Conservation (phyloP, 164 flowering plant genomes). For the Kalanchoe fedtschenkoi region DNA sequence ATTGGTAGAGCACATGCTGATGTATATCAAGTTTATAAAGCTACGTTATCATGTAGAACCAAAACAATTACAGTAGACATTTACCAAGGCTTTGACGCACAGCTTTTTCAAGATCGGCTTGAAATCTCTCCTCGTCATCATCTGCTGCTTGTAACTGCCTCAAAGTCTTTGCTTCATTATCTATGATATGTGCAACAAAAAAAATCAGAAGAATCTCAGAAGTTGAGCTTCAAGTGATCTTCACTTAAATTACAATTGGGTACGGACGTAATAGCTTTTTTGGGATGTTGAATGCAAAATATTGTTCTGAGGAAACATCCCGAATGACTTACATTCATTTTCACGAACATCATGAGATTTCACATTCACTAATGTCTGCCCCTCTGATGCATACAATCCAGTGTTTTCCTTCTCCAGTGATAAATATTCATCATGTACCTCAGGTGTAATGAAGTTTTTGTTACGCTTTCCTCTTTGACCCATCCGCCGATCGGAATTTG, state of each 20-base stretch:
- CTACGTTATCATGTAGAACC: not conserved
- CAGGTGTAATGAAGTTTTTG: conserved; percentile 34
- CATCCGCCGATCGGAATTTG: conserved; percentile 25
- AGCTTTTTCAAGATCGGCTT: conserved; percentile 85
- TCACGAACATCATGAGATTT: conserved; percentile 15
- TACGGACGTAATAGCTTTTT: not conserved
- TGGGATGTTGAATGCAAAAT: not conserved
- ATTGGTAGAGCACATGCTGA: not conserved
- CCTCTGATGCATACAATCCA: conserved; percentile 19
- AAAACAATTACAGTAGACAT: not conserved
- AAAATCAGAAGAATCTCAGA: not conserved
- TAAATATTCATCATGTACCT: conserved; percentile 24
- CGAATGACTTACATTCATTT: conserved; percentile 26
- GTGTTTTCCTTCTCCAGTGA: conserved; percentile 33
- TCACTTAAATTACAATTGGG: not conserved
- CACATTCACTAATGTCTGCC: conserved; percentile 18
- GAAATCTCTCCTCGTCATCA: conserved; percentile 88
- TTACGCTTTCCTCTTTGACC: conserved; percentile 47
- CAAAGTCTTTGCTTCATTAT: conserved; percentile 40
- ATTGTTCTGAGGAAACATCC: not conserved
- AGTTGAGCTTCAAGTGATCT: not conserved
- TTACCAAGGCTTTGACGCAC: conserved; percentile 90
- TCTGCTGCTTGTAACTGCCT: conserved; percentile 61
- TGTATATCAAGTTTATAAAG: not conserved
- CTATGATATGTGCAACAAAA: conserved; percentile 20